Evolutionary conservation across 2,329 filamentous ascomycete species (phyloP).

Genomic region (Huntiella moniliformis): DNA sequence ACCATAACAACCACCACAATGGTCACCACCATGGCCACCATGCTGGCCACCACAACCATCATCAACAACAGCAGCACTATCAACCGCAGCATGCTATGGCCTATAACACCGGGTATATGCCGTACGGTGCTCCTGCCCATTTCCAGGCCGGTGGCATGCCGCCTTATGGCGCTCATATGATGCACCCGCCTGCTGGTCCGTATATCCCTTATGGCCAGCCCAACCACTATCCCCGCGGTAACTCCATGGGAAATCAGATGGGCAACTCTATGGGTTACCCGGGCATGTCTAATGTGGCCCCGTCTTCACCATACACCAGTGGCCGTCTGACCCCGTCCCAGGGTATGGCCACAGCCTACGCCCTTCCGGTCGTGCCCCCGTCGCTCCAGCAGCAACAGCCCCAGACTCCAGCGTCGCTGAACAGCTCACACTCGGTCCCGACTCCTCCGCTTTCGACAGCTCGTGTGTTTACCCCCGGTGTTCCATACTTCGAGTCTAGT

Average conservation of each 20-base stretch:
- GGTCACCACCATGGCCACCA: constrained; percentile 17
- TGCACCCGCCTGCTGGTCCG: constrained; percentile 36
- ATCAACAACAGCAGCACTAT: constrained; percentile 17
- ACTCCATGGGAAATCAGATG: background rate
- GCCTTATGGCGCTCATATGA: constrained; percentile 29
- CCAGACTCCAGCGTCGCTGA: constrained; percentile 35
- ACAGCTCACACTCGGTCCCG: constrained; percentile 16
- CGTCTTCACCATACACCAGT: constrained; percentile 26
- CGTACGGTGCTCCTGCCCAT: constrained; percentile 22
- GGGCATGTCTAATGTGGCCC: no score
- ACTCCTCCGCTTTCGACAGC: constrained; percentile 9
- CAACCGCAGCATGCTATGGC: constrained; percentile 15
- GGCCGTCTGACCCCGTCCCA: constrained; percentile 19
- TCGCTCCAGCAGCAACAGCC: constrained; percentile 22
- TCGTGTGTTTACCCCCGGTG: constrained; percentile 10
- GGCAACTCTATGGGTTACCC: background rate
- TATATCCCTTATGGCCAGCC: constrained; percentile 17
- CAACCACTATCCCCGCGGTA: background rate
- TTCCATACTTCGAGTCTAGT: constrained; percentile 5
- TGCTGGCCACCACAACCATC: constrained; percentile 14
- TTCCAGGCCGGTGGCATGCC: background rate
- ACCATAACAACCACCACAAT: constrained; percentile 15
- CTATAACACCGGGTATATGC: constrained; percentile 23
- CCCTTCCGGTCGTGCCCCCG: constrained; percentile 28
- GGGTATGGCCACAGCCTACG: constrained; percentile 27